A percentile compares a stretch with the other conserved stretches of the same genome.
These are phyloP conservation scores for Metschnikowia gruessii DNA, from an alignment of 805 yeast species.

Conservation along the genomic window DNA sequence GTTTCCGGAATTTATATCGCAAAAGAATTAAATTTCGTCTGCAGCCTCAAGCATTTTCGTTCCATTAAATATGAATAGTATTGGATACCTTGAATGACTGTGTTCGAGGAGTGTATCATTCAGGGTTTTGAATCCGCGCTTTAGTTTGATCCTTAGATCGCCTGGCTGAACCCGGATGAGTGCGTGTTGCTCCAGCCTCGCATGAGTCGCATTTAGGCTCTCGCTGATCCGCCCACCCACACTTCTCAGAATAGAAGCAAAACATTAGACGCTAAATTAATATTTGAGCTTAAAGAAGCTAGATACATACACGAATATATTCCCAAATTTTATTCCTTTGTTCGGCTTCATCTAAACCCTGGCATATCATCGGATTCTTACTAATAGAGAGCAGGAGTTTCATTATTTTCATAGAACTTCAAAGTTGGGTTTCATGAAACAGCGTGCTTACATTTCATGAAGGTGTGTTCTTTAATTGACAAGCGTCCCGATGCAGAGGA, in stretches of 20 bases:
- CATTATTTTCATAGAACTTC: conserved; percentile 2
- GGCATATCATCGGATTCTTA: background rate
- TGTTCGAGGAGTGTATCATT: background rate
- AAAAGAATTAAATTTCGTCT: too few relatives aligned
- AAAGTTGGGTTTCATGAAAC: conserved; percentile 4
- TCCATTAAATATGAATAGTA: too few relatives aligned
- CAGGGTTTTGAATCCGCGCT: conserved; percentile 2
- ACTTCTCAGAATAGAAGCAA: conserved; percentile 1
- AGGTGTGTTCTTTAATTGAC: conserved; percentile 42
- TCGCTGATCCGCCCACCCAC: conserved; percentile 11
- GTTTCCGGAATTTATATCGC: too few relatives aligned
- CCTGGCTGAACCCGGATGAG: conserved; percentile 1
- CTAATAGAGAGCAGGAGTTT: background rate
- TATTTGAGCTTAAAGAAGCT: background rate
- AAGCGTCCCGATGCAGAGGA: conserved; percentile 20
- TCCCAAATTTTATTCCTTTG: background rate
- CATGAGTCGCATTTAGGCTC: conserved; percentile 6
- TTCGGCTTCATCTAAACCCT: background rate
- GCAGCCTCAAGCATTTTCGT: too few relatives aligned
- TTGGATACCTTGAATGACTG: too few relatives aligned
- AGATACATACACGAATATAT: background rate
- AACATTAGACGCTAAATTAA: background rate
- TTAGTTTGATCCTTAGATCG: conserved; percentile 2
- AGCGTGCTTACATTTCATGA: conserved; percentile 28
- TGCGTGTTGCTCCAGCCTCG: conserved; percentile 12